Evolutionary conservation across 495 filamentous ascomycete genomes (phyloP).

Genomic region (Lepraria neglecta): DNA sequence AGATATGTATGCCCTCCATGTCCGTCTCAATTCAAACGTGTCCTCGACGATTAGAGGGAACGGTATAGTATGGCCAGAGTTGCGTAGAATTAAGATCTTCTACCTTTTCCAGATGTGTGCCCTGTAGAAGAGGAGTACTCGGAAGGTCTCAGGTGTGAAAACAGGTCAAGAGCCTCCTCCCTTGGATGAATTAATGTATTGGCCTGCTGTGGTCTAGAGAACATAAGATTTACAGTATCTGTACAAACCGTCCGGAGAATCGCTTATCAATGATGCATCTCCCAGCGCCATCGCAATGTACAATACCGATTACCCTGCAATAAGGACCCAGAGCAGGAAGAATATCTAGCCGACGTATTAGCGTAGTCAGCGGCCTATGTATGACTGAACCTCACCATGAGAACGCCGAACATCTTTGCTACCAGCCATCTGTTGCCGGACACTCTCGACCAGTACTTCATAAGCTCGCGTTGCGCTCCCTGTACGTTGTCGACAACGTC

Average conservation of each 20-base stretch:
- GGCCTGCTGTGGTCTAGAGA: not conserved
- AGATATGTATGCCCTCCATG: too few species aligned
- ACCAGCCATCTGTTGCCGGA: conserved; percentile 93
- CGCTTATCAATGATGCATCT: conserved; percentile 1
- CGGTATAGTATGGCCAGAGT: too few species aligned
- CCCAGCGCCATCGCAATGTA: conserved; percentile 13
- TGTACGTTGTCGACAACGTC: conserved; percentile 96
- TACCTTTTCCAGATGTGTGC: too few species aligned
- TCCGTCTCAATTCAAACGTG: too few species aligned
- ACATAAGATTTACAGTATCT: conserved; percentile 6
- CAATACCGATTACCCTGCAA: conserved; percentile 29
- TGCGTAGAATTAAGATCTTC: too few species aligned
- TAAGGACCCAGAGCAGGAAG: conserved; percentile 38
- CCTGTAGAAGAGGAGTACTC: not conserved
- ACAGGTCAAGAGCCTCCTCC: not conserved
- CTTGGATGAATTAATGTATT: not conserved
- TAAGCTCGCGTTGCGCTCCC: conserved; percentile 81
- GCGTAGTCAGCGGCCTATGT: not conserved
- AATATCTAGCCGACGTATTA: conserved; percentile 18
- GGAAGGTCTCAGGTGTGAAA: not conserved
- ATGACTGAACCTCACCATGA: conserved; percentile 49
- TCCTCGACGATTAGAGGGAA: too few species aligned
- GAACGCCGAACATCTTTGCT: conserved; percentile 96
- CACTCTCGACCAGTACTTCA: conserved; percentile 95
- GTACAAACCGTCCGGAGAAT: conserved; percentile 6